A percentile compares a stretch with the other conserved stretches of the same genome.
phyloP scores from a whole-genome alignment of 495 filamentous ascomycete genomes.

The Neurospora sp. region DNA sequence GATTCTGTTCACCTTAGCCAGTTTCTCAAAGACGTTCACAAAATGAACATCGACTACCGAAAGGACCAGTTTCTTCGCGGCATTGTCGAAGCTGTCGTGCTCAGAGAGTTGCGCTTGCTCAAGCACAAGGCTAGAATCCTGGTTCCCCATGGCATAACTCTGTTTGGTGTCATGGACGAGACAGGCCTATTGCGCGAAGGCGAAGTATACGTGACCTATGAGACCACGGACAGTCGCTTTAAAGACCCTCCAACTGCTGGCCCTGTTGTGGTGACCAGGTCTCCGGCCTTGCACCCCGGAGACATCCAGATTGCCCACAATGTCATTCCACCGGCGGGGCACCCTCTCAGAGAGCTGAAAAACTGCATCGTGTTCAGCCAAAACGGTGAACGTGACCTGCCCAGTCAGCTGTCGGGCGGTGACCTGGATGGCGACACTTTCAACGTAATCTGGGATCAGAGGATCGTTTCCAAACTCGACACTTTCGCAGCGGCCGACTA shows the following conservation, averaged over 20 bases:
- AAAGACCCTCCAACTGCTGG: conserved; percentile 10
- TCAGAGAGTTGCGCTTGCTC: conserved; percentile 55
- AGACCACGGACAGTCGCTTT: conserved; percentile 16
- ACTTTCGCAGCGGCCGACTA: conserved; percentile 56
- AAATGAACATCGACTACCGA: conserved; percentile 48
- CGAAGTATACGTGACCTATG: conserved; percentile 54
- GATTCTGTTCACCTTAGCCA: conserved; percentile 43
- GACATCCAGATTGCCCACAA: conserved; percentile 58
- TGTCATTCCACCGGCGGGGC: conserved; percentile 41
- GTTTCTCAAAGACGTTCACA: conserved; percentile 45
- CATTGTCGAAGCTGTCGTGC: conserved; percentile 52
- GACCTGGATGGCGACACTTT: conserved; percentile 78
- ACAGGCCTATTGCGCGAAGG: conserved; percentile 47
- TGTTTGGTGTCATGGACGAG: conserved; percentile 80
- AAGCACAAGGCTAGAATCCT: conserved; percentile 70
- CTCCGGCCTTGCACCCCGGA: conserved; percentile 68
- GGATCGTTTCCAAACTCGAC: conserved; percentile 23
- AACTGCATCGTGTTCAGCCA: conserved; percentile 76
- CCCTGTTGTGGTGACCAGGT: conserved; percentile 50
- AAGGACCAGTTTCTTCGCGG: conserved; percentile 54
- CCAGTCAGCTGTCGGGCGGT: conserved; percentile 65
- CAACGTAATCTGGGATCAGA: conserved; percentile 58
- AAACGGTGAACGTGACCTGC: conserved; percentile 58
- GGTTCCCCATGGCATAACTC: conserved; percentile 53
- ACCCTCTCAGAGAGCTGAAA: conserved; percentile 45